These are phyloP conservation scores for Dactylellina haptotyla DNA, from an alignment of 2,329 filamentous ascomycete species.

Conservation along the genomic window DNA sequence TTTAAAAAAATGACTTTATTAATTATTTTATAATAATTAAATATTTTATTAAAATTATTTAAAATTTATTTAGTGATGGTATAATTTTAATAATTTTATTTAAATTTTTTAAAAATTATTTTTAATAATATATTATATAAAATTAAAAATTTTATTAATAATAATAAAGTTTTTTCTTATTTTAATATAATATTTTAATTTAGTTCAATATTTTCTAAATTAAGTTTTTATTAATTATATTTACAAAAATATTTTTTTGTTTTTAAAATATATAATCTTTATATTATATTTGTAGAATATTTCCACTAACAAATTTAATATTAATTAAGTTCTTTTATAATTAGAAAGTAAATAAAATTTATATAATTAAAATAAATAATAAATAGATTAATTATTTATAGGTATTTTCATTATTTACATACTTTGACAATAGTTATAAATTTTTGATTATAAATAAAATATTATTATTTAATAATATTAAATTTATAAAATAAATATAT, in stretches of 20 bases:
- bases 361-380: slow-evolving; percentile 17
- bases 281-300: slow-evolving; percentile 28
- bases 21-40: slow-evolving; percentile 5
- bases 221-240: background rate
- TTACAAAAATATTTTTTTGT: slow-evolving; percentile 15
- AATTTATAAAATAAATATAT: slow-evolving; percentile 24
- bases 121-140: background rate
- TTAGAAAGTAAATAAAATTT: slow-evolving; percentile 23
- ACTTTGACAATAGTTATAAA: slow-evolving; percentile 9
- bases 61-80: slow-evolving; percentile 7
- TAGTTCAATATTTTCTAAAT: background rate
- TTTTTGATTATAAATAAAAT: slow-evolving; percentile 29
- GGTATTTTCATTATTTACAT: slow-evolving; percentile 11
- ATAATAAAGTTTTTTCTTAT: background rate
- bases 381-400: slow-evolving; percentile 14
- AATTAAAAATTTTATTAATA: slow-evolving; percentile 4
- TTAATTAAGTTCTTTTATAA: slow-evolving; percentile 23
- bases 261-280: slow-evolving; percentile 25
- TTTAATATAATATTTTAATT: slow-evolving; percentile 20
- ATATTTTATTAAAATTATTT: slow-evolving; percentile 10
- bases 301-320: slow-evolving; percentile 27
- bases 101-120: background rate
- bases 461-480: slow-evolving; percentile 9
- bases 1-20: slow-evolving; percentile 6
- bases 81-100: slow-evolving; percentile 7